A percentile compares a stretch with the other conserved stretches of the same genome.
Evolutionary conservation across 2,329 filamentous ascomycete genomes (phyloP).

Genomic region (Diaporthe citrichinensis): DNA sequence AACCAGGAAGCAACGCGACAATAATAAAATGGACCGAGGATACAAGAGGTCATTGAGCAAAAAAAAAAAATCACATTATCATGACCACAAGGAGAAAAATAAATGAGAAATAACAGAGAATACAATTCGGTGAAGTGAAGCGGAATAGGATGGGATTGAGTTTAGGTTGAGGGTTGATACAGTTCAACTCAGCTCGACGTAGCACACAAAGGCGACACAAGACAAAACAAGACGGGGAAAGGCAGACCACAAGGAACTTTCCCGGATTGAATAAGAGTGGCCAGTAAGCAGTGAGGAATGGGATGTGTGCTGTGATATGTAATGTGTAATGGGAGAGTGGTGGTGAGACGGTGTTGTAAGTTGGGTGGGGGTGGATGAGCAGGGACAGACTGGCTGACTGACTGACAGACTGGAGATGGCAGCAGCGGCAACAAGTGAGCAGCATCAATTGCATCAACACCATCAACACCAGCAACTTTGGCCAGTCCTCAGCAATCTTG

Average conservation of each 20-base stretch:
- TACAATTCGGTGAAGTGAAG: neutral
- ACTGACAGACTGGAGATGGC: neutral
- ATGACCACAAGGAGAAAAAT: neutral
- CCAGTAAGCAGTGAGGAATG: neutral
- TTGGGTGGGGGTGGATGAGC: neutral
- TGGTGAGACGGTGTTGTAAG: neutral
- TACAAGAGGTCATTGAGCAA: neutral
- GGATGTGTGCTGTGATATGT: neutral
- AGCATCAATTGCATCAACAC: constrained; percentile 12
- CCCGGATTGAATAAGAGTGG: neutral
- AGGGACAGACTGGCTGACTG: neutral
- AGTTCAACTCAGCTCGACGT: neutral
- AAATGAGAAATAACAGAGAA: neutral
- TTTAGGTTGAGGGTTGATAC: neutral
- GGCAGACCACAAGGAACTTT: neutral
- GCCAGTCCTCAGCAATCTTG: neutral
- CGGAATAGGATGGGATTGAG: neutral
- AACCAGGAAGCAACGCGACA: neutral
- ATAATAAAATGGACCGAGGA: neutral
- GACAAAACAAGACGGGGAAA: neutral
- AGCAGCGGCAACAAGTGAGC: neutral
- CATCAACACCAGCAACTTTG: constrained; percentile 13
- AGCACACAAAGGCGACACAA: neutral
- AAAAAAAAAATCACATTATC: neutral
- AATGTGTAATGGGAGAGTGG: neutral